phyloP scores from a whole-genome alignment of 2,329 filamentous ascomycete genomes.

The Zalaria obscura region DNA sequence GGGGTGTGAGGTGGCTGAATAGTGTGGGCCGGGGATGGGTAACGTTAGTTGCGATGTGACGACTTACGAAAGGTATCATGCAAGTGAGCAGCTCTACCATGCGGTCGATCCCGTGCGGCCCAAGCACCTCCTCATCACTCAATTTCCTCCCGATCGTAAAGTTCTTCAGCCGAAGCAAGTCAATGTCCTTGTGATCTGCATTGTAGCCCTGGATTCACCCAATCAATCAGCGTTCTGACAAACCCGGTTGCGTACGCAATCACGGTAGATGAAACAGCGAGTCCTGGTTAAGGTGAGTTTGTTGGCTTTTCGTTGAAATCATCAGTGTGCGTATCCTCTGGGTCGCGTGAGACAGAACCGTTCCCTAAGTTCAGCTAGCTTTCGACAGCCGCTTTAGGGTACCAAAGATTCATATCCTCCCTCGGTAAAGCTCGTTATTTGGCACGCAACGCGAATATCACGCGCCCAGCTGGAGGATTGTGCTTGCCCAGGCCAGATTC shows the following conservation, averaged over 20 bases:
- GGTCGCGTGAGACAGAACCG: too few species aligned
- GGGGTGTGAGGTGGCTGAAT: neutral
- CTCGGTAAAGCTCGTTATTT: neutral
- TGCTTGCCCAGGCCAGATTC: too few species aligned
- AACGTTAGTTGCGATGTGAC: neutral
- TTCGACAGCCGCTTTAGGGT: neutral
- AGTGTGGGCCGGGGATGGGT: neutral
- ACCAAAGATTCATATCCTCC: neutral
- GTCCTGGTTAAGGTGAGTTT: neutral
- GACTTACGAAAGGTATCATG: slow-evolving; percentile 69
- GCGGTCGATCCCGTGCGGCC: slow-evolving; percentile 47
- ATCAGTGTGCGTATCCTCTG: too few species aligned
- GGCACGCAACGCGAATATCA: neutral
- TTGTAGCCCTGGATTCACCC: slow-evolving; percentile 48
- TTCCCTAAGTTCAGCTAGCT: neutral
- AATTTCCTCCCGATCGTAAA: slow-evolving; percentile 61
- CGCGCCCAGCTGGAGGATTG: too few species aligned
- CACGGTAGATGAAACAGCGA: too few species aligned
- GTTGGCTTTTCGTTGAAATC: too few species aligned
- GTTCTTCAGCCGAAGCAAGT: slow-evolving; percentile 64
- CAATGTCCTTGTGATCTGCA: slow-evolving; percentile 62
- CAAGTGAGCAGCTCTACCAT: slow-evolving; percentile 50
- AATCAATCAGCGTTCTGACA: too few species aligned
- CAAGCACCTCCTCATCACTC: slow-evolving; percentile 49
- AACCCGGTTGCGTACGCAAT: too few species aligned